Percentiles rank a stretch among this genome's conserved stretches.
These are phyloP conservation scores for Endocalyx cinctus DNA, from an alignment of 2,329 filamentous ascomycete species.

Conservation along the genomic window DNA sequence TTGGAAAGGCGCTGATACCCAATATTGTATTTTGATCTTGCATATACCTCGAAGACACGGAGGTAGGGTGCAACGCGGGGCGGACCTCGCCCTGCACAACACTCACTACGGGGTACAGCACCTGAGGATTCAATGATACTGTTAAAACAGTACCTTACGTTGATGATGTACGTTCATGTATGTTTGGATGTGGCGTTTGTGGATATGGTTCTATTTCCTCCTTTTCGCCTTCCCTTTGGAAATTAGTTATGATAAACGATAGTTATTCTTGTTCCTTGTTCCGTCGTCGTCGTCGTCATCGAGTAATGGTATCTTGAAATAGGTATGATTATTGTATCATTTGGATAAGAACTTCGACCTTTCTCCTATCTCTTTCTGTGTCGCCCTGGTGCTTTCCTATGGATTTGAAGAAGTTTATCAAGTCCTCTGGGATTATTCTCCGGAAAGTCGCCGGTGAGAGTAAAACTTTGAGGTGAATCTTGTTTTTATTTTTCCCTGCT, in stretches of 20 bases:
- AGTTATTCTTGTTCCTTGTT: no score
- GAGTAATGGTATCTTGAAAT: no score
- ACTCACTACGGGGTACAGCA: conserved; percentile 16
- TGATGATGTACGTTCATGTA: no score
- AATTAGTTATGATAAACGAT: no score
- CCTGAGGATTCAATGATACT: conserved; percentile 4
- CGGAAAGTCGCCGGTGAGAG: conserved; percentile 15
- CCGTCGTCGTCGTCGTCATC: no score
- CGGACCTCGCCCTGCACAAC: conserved; percentile 17
- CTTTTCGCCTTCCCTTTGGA: no score
- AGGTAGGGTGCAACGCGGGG: no score
- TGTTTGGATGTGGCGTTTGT: no score
- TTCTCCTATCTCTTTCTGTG: conserved; percentile 12
- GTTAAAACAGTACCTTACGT: no score
- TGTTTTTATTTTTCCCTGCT: conserved; percentile 22
- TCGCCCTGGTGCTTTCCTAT: conserved; percentile 19
- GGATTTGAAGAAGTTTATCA: conserved; percentile 20
- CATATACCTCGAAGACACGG: conserved; percentile 20
- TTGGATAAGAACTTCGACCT: conserved; percentile 19
- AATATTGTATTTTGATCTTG: conserved; percentile 18
- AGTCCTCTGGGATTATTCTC: conserved; percentile 14
- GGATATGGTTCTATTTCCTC: no score
- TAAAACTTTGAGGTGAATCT: conserved; percentile 19
- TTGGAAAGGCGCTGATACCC: conserved; percentile 26
- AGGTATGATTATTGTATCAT: conserved; percentile 7